Percentiles rank a stretch among this genome's conserved stretches.
Evolutionary conservation across 2,329 filamentous ascomycete species (phyloP).

Genomic region (Cladosporium sp.): DNA sequence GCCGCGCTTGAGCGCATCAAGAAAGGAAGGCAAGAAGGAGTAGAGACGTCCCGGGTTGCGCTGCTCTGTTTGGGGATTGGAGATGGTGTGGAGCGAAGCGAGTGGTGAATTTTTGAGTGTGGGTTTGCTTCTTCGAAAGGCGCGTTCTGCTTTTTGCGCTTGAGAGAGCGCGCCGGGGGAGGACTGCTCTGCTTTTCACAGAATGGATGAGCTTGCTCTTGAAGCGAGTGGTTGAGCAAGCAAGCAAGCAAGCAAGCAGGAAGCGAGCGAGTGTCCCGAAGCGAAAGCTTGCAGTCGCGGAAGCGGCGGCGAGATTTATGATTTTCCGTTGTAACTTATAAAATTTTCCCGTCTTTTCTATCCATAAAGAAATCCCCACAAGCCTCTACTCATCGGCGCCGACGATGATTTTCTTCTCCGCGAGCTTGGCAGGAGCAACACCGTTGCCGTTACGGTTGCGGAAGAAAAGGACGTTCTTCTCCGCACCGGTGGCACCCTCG

Average conservation of each 20-base stretch:
- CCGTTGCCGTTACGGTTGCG: slow-evolving; percentile 89
- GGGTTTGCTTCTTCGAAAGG: neutral
- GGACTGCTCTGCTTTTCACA: no score
- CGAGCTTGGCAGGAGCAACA: slow-evolving; percentile 43
- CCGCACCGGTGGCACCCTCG: slow-evolving; percentile 71
- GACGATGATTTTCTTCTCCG: neutral
- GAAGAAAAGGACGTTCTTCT: slow-evolving; percentile 87
- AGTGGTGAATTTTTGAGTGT: neutral
- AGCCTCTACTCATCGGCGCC: neutral
- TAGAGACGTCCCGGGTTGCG: neutral
- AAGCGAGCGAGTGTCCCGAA: neutral
- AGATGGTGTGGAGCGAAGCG: no score
- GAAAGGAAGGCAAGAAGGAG: neutral
- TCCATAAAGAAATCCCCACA: neutral
- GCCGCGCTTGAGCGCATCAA: slow-evolving; percentile 11
- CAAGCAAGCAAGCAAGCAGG: neutral
- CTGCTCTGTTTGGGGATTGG: neutral
- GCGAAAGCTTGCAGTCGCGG: neutral
- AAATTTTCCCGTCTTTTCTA: neutral
- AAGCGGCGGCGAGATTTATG: no score
- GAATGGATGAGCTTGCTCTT: no score
- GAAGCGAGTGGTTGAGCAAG: neutral
- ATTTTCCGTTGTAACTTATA: neutral
- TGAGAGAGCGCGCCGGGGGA: no score
- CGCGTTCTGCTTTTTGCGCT: neutral